These are phyloP conservation scores for Suillus placidus DNA, from an alignment of 768 basidiomycete species.

Conservation along the genomic window DNA sequence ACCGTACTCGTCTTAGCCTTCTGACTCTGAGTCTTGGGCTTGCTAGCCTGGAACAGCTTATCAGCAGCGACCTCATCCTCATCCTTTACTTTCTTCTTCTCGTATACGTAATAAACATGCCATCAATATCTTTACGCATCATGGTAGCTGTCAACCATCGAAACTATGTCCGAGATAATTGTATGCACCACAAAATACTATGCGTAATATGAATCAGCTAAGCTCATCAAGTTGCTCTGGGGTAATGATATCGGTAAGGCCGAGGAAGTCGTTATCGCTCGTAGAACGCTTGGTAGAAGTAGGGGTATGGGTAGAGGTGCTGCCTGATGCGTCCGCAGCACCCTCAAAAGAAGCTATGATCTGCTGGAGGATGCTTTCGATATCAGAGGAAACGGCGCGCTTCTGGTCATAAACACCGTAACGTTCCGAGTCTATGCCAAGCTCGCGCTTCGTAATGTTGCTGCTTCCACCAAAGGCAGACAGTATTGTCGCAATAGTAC, in stretches of 20 bases:
- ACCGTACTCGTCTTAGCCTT: conserved; percentile 21
- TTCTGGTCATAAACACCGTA: neutral
- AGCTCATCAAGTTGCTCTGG: neutral
- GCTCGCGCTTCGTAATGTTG: neutral
- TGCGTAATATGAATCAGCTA: neutral
- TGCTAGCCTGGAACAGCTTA: conserved; percentile 61
- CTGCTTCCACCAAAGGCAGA: neutral
- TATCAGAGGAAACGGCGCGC: neutral
- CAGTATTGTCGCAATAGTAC: neutral
- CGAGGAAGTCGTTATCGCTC: no score
- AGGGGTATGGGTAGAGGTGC: neutral
- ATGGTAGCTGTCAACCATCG: neutral
- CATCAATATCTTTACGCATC: neutral
- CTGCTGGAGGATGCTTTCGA: neutral
- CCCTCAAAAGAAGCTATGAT: neutral
- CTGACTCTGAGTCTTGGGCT: conserved; percentile 42
- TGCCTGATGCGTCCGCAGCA: neutral
- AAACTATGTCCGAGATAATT: neutral
- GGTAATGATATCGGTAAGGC: neutral
- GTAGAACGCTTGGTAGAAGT: neutral
- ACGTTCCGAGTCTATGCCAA: neutral
- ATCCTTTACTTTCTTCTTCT: conserved; percentile 29
- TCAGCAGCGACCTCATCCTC: conserved; percentile 56
- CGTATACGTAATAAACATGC: no score
- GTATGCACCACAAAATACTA: neutral